Evolutionary conservation across 495 filamentous ascomycete genomes (phyloP).

Genomic region (Viridothelium virens): DNA sequence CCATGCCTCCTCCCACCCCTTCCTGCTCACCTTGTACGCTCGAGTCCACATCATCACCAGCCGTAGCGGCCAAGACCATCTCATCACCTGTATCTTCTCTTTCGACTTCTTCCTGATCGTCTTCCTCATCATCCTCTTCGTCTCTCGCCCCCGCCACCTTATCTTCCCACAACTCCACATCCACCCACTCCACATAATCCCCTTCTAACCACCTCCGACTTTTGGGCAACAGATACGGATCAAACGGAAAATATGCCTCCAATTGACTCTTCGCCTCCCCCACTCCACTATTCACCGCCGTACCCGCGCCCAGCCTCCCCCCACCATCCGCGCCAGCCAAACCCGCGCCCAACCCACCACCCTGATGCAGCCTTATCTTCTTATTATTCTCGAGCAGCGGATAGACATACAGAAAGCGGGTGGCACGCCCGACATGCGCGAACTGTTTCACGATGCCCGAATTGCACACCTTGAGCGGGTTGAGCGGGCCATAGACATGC

Average conservation of each 20-base stretch:
- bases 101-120: constrained; percentile 36
- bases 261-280: constrained; percentile 68
- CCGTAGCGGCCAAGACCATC: constrained; percentile 5
- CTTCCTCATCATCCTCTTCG: constrained; percentile 45
- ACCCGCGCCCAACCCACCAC: constrained; percentile 15
- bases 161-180: constrained; percentile 45
- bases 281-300: constrained; percentile 47
- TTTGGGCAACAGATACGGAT: constrained; percentile 80
- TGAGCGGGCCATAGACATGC: constrained; percentile 77
- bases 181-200: constrained; percentile 78
- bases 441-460: constrained; percentile 85
- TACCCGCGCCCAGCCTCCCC: constrained; percentile 49
- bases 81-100: constrained; percentile 16
- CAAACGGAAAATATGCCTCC: constrained; percentile 94
- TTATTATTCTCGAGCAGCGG: constrained; percentile 87
- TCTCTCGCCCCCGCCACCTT: constrained; percentile 42
- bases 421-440: constrained; percentile 72
- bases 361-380: constrained; percentile 58
- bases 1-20: not conserved
- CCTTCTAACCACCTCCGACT: constrained; percentile 78
- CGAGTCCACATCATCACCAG: not conserved
- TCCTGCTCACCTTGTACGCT: not conserved
- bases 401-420: constrained; percentile 81
- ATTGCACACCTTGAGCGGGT: constrained; percentile 95
- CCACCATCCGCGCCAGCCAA: constrained; percentile 6